Percentiles rank a stretch among this genome's conserved stretches.
Evolutionary conservation across 805 yeast genomes (phyloP).

Genomic region (Candida chilensis): DNA sequence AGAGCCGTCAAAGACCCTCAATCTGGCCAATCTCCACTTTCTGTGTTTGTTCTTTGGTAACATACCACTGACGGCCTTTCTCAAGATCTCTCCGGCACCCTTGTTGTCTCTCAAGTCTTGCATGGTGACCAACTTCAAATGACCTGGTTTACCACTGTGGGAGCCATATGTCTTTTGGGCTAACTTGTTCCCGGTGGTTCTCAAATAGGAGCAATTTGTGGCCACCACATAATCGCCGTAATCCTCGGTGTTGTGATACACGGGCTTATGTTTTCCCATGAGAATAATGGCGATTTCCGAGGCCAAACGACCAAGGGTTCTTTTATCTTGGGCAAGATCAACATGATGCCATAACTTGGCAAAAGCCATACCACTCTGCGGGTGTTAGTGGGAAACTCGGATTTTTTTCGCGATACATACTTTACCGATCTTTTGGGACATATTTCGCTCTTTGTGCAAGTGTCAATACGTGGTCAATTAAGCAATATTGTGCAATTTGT

Average conservation of each 20-base stretch:
- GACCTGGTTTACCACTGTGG: conserved; percentile 87
- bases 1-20: conserved; percentile 82
- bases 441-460: no score
- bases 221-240: conserved; percentile 97
- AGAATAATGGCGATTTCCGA: conserved; percentile 78
- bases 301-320: conserved; percentile 91
- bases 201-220: conserved; percentile 77
- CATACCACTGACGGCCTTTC: conserved; percentile 92
- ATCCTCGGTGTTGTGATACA: conserved; percentile 63
- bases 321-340: conserved; percentile 73
- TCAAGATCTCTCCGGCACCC: conserved; percentile 83
- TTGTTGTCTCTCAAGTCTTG: conserved; percentile 62
- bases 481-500: no score
- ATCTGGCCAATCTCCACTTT: conserved; percentile 68
- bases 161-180: conserved; percentile 78
- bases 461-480: no score
- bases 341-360: conserved; percentile 94
- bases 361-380: conserved; percentile 61
- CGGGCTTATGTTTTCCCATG: conserved; percentile 97
- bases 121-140: conserved; percentile 78
- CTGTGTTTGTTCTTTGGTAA: conserved; percentile 86
- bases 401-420: conserved; percentile 2
- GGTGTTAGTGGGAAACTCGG: background rate
- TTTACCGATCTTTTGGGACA: conserved; percentile 25
- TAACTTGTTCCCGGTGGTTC: conserved; percentile 80